Evolutionary conservation across 2,329 filamentous ascomycete genomes (phyloP).

Genomic region (Xylariales sp.): DNA sequence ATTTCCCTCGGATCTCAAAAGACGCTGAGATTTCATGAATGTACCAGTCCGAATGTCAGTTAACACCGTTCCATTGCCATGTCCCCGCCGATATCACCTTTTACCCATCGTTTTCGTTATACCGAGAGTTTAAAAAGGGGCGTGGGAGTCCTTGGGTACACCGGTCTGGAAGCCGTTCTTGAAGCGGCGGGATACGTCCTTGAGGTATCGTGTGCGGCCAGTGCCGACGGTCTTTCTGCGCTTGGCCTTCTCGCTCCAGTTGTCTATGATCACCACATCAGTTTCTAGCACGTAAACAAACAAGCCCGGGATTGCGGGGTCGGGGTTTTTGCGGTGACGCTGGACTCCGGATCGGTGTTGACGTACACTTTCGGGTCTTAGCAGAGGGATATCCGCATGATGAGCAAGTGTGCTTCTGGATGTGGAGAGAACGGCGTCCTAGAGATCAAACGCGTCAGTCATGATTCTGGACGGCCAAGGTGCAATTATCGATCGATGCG

Average conservation of each 20-base stretch:
- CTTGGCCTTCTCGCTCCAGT: slow-evolving; percentile 99
- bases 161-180: slow-evolving; percentile 98
- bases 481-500: slow-evolving; percentile 11
- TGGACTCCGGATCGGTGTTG: slow-evolving; percentile 21
- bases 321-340: slow-evolving; percentile 36
- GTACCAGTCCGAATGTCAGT: slow-evolving; percentile 51
- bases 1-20: slow-evolving; percentile 45
- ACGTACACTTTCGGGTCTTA: slow-evolving; percentile 98
- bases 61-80: slow-evolving; percentile 52
- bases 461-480: not conserved
- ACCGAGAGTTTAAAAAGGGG: slow-evolving; percentile 59
- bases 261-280: slow-evolving; percentile 70
- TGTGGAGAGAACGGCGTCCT: slow-evolving; percentile 97
- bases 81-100: slow-evolving; percentile 49
- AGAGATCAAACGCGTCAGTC: slow-evolving; percentile 34
- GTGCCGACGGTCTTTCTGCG: slow-evolving; percentile 99
- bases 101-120: slow-evolving; percentile 50
- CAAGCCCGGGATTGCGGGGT: slow-evolving; percentile 10
- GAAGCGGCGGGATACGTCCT: slow-evolving; percentile 91
- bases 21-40: slow-evolving; percentile 47
- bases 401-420: slow-evolving; percentile 99
- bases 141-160: slow-evolving; percentile 76
- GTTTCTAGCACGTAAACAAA: slow-evolving; percentile 15
- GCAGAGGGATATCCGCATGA: slow-evolving; percentile 96
- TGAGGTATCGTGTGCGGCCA: slow-evolving; percentile 95